Evolutionary conservation across 164 flowering plant species (phyloP).

Genomic region (Nymphaea thermarum): DNA sequence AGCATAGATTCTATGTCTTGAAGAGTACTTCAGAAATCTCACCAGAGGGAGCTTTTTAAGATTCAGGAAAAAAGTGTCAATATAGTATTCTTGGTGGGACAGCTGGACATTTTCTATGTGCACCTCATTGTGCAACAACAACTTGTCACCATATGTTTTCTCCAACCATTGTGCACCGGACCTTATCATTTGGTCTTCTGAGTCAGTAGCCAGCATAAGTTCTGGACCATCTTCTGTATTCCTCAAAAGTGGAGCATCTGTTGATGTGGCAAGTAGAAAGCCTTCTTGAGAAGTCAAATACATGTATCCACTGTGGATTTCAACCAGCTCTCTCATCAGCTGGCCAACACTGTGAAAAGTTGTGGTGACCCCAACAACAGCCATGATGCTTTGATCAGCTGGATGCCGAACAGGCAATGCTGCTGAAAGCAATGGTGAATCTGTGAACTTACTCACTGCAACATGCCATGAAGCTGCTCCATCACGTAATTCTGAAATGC

Average conservation of each 20-base stretch:
- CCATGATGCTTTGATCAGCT: constrained; percentile 55
- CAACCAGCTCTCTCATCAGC: constrained; percentile 91
- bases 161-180: constrained; percentile 73
- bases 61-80: constrained; percentile 82
- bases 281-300: constrained; percentile 93
- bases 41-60: constrained; percentile 90
- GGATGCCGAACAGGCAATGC: constrained; percentile 80
- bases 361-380: constrained; percentile 95
- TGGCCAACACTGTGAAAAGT: constrained; percentile 90
- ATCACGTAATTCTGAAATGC: constrained; percentile 73
- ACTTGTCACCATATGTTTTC: constrained; percentile 32
- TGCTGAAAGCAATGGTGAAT: constrained; percentile 88
- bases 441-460: constrained; percentile 73
- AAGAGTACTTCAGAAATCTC: constrained; percentile 9
- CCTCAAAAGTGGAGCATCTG: constrained; percentile 62
- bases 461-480: constrained; percentile 95
- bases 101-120: constrained; percentile 78
- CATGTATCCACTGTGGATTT: constrained; percentile 76
- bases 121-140: constrained; percentile 45
- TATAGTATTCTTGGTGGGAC: constrained; percentile 54
- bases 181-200: constrained; percentile 52
- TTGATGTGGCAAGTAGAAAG: constrained; percentile 82
- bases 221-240: constrained; percentile 50
- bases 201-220: constrained; percentile 70
- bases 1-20: too few relatives aligned